Evolutionary conservation across 2,329 filamentous ascomycete species (phyloP).

Genomic region (Beauveria pseudobassiana): DNA sequence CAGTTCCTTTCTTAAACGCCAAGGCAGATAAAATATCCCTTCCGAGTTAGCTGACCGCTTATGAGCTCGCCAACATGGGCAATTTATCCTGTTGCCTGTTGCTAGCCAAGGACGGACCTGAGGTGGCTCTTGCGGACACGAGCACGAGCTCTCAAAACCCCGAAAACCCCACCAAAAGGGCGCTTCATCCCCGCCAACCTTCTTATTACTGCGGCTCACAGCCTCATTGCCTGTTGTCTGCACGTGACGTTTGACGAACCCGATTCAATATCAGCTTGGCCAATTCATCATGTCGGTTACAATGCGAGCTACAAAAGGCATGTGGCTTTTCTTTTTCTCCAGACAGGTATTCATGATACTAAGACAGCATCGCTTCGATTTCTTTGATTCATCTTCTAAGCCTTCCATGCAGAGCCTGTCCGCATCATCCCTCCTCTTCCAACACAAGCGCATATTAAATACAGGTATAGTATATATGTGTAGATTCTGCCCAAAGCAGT

Average conservation of each 20-base stretch:
- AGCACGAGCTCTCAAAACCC: background rate
- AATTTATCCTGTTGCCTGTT: conserved; percentile 11
- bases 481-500: background rate
- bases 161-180: background rate
- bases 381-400: background rate
- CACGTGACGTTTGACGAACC: conserved; percentile 1
- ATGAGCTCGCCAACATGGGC: background rate
- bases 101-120: background rate
- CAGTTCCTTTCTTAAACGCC: background rate
- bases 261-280: no score
- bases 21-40: background rate
- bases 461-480: conserved; percentile 2
- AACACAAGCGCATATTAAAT: conserved; percentile 1
- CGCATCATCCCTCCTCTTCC: background rate
- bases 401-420: conserved; percentile 8
- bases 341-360: background rate
- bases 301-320: background rate
- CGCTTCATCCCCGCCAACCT: conserved; percentile 2
- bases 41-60: background rate
- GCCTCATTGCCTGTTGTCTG: background rate
- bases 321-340: no score
- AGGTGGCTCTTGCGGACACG: background rate
- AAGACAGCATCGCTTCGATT: background rate
- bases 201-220: background rate
- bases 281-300: no score